Evolutionary conservation across 129 eudicot species (phyloP).

Genomic region (Smallanthus sonchifolius): DNA sequence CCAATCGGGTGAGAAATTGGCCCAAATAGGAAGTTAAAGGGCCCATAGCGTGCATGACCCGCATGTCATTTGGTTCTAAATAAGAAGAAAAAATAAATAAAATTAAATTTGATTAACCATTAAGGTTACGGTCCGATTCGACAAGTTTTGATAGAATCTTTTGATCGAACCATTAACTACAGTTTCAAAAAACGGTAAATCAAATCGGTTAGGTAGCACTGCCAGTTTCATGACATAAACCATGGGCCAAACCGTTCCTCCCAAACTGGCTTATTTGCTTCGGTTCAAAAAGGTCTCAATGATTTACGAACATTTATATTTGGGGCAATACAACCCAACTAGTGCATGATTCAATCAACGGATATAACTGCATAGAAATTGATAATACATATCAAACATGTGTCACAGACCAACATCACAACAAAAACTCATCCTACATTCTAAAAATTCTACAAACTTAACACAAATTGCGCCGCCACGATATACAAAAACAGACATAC

Average conservation of each 20-base stretch:
- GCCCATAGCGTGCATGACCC: background rate
- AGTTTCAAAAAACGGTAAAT: no score
- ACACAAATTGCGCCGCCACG: background rate
- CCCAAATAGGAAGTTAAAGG: background rate
- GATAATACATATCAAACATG: background rate
- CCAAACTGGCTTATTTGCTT: background rate
- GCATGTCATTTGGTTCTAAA: no score
- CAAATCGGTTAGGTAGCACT: background rate
- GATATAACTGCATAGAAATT: background rate
- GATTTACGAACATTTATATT: no score
- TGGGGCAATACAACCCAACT: no score
- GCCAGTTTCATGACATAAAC: background rate
- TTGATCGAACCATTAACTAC: no score
- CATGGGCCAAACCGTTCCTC: background rate
- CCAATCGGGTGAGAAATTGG: no score
- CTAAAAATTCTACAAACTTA: slow-evolving; percentile 32
- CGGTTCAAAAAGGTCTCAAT: no score
- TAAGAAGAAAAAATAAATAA: no score
- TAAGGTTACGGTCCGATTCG: no score
- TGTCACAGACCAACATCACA: slow-evolving; percentile 7
- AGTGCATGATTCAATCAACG: background rate
- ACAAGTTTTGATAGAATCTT: no score
- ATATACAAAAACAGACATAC: background rate
- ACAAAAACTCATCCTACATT: background rate
- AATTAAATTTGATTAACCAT: no score